These are phyloP conservation scores for Salinomyces thailandicus DNA, from an alignment of 2,329 filamentous ascomycete genomes.

Conservation along the genomic window DNA sequence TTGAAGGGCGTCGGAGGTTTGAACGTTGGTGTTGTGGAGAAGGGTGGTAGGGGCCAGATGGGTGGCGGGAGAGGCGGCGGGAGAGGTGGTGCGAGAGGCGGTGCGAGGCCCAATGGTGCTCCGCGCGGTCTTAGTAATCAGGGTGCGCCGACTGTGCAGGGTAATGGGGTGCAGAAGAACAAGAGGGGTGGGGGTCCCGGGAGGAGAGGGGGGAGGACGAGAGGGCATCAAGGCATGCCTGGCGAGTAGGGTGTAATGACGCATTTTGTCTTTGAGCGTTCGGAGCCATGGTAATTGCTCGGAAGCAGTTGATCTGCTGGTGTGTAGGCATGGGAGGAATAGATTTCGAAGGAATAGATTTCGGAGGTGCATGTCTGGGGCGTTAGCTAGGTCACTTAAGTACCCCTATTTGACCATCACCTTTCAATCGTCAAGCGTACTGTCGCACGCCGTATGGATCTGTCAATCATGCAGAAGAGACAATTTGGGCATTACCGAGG, in stretches of 20 bases:
- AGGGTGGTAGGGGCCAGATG: background rate
- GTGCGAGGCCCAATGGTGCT: background rate
- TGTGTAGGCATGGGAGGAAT: too few species aligned
- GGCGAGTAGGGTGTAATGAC: background rate
- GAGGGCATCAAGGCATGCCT: background rate
- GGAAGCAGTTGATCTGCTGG: too few species aligned
- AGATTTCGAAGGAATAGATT: too few species aligned
- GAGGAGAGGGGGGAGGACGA: background rate
- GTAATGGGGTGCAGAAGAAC: background rate
- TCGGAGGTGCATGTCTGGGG: too few species aligned
- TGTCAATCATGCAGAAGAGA: too few species aligned
- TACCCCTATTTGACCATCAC: too few species aligned
- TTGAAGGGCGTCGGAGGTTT: constrained; percentile 36
- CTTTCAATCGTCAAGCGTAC: too few species aligned
- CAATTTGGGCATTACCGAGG: too few species aligned
- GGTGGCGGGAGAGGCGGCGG: background rate
- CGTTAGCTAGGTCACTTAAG: too few species aligned
- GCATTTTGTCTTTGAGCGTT: too few species aligned
- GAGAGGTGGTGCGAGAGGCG: background rate
- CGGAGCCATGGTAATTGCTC: too few species aligned
- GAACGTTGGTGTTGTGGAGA: constrained; percentile 14
- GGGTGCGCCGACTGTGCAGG: background rate
- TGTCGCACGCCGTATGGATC: too few species aligned
- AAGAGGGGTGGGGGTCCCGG: background rate
- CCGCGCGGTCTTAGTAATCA: background rate